Evolutionary conservation across 495 filamentous ascomycete genomes (phyloP), one percentile per base, ranked within the genome.

Genomic region (Aspergillus cavernicola): DNA sequence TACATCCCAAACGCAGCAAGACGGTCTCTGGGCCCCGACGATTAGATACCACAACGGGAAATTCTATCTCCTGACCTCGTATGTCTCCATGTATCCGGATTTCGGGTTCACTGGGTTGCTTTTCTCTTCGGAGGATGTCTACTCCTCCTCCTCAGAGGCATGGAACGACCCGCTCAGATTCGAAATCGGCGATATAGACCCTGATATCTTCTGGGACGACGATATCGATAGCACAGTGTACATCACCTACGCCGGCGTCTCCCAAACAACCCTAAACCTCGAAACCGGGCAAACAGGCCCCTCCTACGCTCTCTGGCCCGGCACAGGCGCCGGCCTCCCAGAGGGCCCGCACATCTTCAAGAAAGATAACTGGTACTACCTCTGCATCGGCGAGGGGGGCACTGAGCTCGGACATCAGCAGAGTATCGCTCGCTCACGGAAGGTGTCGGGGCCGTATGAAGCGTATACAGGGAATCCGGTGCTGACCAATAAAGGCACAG

Each of bases 271-370:
- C 4, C 52, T 65, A 15, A 53, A 65, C 44, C 39, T 65, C 18
- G 33, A 33, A 10, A 63, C 60, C 10, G 60, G 58, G 4, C 37
- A 20, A 2, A 50, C 42, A 3, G 49, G 51, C 2, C 44, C 44
- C 12, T 10, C 51, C 32, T 76, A 70, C 44, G 80, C 74, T 52
- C 73, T 86, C 42, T 85, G 79, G 64, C 53, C 58, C 8, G 82
- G 82, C 15, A 82, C 76, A 16, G 79, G 79, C 0, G 63, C 77
- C 28, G 73, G 69, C 15, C 68, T 83, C 12, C 78, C 81, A 6
- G 84, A 87, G 60, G 84, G 77, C 1, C 82, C 84, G 10, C 84
- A 86, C 61, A 63, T 84, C 10, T 81, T 80, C 58, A 77, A 77
- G 66, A 68, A 73, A 39, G 75, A 80, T 58, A 77, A 72, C 10